phyloP scores from a whole-genome alignment of 2,329 filamentous ascomycete genomes.

The Diplodia intermedia region DNA sequence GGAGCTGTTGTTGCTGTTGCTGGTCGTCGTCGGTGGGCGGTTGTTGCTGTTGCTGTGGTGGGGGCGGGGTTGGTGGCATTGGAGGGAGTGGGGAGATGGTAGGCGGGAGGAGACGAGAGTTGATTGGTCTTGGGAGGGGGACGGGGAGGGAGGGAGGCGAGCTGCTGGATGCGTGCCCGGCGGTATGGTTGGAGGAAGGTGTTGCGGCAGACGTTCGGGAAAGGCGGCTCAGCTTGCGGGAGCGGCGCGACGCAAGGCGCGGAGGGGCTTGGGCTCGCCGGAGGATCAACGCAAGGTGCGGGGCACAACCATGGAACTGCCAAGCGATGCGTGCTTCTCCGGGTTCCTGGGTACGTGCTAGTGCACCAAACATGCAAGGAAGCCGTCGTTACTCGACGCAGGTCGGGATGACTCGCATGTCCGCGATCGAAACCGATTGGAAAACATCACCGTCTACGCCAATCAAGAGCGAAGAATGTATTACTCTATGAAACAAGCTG shows the following conservation, averaged over 20 bases:
- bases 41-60: constrained; percentile 23
- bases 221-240: constrained; percentile 7
- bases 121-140: background rate
- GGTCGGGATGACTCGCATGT: constrained; percentile 5
- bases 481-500: constrained; percentile 14
- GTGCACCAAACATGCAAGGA: background rate
- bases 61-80: constrained; percentile 40
- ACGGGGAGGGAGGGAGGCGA: background rate
- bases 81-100: background rate
- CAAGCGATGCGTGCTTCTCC: background rate
- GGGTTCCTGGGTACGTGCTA: background rate
- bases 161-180: background rate
- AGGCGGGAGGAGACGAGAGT: background rate
- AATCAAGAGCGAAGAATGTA: background rate
- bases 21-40: background rate
- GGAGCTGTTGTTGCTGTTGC: background rate
- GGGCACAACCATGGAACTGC: background rate
- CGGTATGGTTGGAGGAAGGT: background rate
- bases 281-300: constrained; percentile 3
- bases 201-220: constrained; percentile 2
- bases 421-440: background rate
- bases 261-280: background rate
- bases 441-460: background rate
- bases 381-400: background rate
- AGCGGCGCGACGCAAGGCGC: background rate